These are phyloP conservation scores for Oemleria cerasiformis DNA, from an alignment of 306 rosid species.

Conservation along the genomic window DNA sequence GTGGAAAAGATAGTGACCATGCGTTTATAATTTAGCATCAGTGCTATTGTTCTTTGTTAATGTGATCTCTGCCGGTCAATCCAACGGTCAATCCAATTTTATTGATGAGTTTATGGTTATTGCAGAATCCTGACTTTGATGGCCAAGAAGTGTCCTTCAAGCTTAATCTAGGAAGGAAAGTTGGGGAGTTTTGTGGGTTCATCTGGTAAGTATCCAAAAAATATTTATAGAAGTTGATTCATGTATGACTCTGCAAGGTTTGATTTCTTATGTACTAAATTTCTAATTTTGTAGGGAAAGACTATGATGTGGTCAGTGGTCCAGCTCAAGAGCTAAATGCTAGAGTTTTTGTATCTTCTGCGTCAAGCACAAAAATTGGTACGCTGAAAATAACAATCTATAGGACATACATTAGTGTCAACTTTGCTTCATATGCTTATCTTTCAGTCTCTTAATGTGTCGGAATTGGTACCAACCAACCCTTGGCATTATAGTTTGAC, in stretches of 20 bases:
- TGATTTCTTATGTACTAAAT: slow-evolving; percentile 10
- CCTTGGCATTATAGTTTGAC: slow-evolving; percentile 7
- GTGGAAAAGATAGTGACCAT: neutral
- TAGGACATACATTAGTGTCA: neutral
- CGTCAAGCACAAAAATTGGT: slow-evolving; percentile 60
- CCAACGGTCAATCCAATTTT: slow-evolving; percentile 21
- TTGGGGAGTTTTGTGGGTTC: slow-evolving; percentile 51
- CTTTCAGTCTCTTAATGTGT: neutral
- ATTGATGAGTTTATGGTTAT: neutral
- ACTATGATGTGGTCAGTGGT: slow-evolving; percentile 56
- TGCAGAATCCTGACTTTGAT: slow-evolving; percentile 49
- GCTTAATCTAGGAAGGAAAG: slow-evolving; percentile 47
- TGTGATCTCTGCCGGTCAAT: slow-evolving; percentile 15
- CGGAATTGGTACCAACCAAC: too few species aligned
- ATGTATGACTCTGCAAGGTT: neutral
- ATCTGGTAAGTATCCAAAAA: slow-evolving; percentile 51
- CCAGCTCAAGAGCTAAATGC: slow-evolving; percentile 50
- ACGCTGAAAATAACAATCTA: slow-evolving; percentile 17
- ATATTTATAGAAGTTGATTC: neutral
- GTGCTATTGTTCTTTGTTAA: slow-evolving; percentile 6
- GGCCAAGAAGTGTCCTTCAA: slow-evolving; percentile 58
- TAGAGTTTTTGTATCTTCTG: slow-evolving; percentile 62
- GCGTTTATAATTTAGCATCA: neutral
- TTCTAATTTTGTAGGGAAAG: slow-evolving; percentile 46
- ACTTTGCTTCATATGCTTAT: neutral